Percentiles rank a stretch among this genome's conserved stretches.
Evolutionary conservation across 129 eudicot species (phyloP).

Genomic region (Mikania micrantha): DNA sequence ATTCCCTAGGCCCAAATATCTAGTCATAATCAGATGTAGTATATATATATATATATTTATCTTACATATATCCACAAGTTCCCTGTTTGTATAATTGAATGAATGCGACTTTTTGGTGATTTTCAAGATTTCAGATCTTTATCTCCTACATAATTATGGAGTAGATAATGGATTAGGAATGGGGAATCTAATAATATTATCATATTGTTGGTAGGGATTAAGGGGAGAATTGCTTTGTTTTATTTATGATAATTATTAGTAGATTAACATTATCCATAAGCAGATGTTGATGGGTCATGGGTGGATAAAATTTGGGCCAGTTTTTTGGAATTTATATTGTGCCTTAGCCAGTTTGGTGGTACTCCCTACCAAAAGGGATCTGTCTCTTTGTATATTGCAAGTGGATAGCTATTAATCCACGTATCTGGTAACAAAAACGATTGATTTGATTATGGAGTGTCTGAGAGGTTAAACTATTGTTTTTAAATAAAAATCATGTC

Average conservation of each 20-base stretch:
- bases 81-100: constrained; percentile 4
- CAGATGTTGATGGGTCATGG: constrained; percentile 34
- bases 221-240: not conserved
- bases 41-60: not conserved
- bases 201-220: constrained; percentile 21
- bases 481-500: too few species aligned
- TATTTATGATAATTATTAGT: constrained; percentile 13
- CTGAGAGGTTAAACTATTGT: not conserved
- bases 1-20: not conserved
- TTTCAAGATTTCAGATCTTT: constrained; percentile 24
- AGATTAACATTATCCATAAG: constrained; percentile 13
- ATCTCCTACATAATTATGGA: constrained; percentile 2
- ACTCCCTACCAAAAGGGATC: constrained; percentile 18
- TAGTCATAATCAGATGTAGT: constrained; percentile 4
- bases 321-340: not conserved
- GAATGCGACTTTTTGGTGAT: constrained; percentile 11
- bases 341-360: constrained; percentile 18
- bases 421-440: not conserved
- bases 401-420: constrained; percentile 4
- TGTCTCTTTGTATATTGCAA: constrained; percentile 9
- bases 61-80: constrained; percentile 15
- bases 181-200: constrained; percentile 18
- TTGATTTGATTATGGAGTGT: not conserved
- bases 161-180: constrained; percentile 33
- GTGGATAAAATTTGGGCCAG: constrained; percentile 11